A percentile compares a stretch with the other conserved stretches of the same genome.
These are phyloP conservation scores for Asterionellopsis glacialis DNA, from an alignment of 108 stramenopile genomes.

Conservation along the genomic window DNA sequence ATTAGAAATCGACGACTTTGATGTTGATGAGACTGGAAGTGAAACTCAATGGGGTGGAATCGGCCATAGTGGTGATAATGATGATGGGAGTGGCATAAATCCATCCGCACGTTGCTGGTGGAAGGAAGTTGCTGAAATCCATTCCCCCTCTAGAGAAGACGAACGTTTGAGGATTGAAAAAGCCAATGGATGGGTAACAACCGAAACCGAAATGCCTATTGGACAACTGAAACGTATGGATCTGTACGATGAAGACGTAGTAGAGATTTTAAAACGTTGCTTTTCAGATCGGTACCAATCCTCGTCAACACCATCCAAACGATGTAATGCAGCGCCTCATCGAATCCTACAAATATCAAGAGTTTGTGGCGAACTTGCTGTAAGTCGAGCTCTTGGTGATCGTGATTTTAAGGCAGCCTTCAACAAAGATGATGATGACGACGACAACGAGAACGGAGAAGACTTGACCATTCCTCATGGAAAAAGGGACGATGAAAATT, in stretches of 20 bases:
- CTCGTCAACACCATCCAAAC: constrained; percentile 26
- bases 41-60: constrained; percentile 18
- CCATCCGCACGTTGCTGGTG: constrained; percentile 28
- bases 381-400: constrained; percentile 80
- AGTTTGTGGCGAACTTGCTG: constrained; percentile 81
- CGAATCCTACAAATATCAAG: constrained; percentile 63
- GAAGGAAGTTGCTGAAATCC: constrained; percentile 65
- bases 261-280: constrained; percentile 67
- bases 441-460: too few species aligned
- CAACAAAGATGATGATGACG: constrained; percentile 31
- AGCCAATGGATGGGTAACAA: constrained; percentile 80
- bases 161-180: constrained; percentile 60
- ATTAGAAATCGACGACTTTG: constrained; percentile 24
- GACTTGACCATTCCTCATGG: too few species aligned
- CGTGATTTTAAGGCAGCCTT: constrained; percentile 76
- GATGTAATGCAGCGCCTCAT: constrained; percentile 59
- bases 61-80: constrained; percentile 8
- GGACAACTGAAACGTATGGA: constrained; percentile 71
- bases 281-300: constrained; percentile 43
- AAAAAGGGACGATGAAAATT: too few species aligned
- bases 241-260: constrained; percentile 63
- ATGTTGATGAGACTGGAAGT: constrained; percentile 12
- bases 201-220: constrained; percentile 65
- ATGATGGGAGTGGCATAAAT: too few species aligned
- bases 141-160: constrained; percentile 54